A percentile compares a stretch with the other conserved stretches of the same genome.
Evolutionary conservation across 768 basidiomycete genomes (phyloP).

Genomic region (Xerocomellus intermedius): DNA sequence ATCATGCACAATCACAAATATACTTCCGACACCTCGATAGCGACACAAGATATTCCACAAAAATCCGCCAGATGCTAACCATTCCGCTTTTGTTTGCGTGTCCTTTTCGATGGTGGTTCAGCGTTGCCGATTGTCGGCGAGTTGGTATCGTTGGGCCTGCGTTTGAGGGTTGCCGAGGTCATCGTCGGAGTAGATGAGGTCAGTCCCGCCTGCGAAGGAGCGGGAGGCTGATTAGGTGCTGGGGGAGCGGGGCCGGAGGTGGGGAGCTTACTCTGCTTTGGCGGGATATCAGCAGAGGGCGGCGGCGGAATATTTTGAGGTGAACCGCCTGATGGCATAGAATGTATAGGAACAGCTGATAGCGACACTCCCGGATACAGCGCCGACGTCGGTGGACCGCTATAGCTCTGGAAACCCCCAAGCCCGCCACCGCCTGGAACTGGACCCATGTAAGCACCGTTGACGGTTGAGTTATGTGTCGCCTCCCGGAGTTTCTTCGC

Average conservation of each 20-base stretch:
- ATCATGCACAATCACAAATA: conserved; percentile 28
- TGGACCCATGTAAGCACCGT: conserved; percentile 20
- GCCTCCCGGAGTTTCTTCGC: conserved; percentile 39
- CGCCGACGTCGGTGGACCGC: conserved; percentile 38
- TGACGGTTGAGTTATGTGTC: conserved; percentile 11
- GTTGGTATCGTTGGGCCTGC: conserved; percentile 46
- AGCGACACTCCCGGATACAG: conserved; percentile 45
- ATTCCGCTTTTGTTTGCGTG: conserved; percentile 58
- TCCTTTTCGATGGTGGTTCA: conserved; percentile 50
- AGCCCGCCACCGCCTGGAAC: conserved; percentile 19
- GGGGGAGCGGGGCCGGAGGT: conserved; percentile 42
- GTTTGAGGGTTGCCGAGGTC: conserved; percentile 51
- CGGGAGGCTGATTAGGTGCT: conserved; percentile 39
- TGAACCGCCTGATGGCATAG: conserved; percentile 40
- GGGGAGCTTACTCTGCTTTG: conserved; percentile 64
- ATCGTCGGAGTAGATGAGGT: conserved; percentile 48
- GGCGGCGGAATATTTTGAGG: conserved; percentile 47
- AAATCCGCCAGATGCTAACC: conserved; percentile 35
- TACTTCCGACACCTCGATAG: conserved; percentile 30
- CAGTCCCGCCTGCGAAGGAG: conserved; percentile 41
- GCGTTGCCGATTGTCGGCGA: conserved; percentile 52
- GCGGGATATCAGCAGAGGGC: conserved; percentile 52
- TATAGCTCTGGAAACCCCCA: conserved; percentile 25
- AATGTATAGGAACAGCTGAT: conserved; percentile 45
- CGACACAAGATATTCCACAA: conserved; percentile 36